Percentiles rank a stretch among this genome's conserved stretches.
Evolutionary conservation across 768 basidiomycete genomes (phyloP).

Genomic region (Boletus barrowsii): DNA sequence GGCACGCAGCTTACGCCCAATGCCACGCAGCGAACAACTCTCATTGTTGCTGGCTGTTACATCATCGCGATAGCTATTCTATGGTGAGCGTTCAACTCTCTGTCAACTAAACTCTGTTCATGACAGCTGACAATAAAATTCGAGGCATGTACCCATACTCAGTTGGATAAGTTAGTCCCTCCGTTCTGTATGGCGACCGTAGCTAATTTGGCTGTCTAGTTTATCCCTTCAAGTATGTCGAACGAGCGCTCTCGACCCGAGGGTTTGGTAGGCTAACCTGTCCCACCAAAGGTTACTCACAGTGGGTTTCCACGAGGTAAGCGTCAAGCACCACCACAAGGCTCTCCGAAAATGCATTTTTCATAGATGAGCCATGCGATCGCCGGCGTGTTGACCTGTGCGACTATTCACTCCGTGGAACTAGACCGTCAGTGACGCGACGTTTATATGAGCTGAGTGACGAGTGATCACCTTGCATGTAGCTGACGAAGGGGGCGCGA

Average conservation of each 20-base stretch:
- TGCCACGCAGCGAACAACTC: slow-evolving; percentile 66
- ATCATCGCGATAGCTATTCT: slow-evolving; percentile 73
- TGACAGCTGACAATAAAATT: slow-evolving; percentile 1
- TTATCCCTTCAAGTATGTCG: slow-evolving; percentile 87
- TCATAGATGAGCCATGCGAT: slow-evolving; percentile 83
- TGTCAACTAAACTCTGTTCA: background rate
- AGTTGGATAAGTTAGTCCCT: slow-evolving; percentile 64
- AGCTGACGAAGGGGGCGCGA: slow-evolving; percentile 89
- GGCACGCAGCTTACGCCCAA: slow-evolving; percentile 53
- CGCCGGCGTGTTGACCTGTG: slow-evolving; percentile 77
- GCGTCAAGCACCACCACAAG: slow-evolving; percentile 6
- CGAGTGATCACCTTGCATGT: slow-evolving; percentile 11
- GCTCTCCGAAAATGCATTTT: background rate
- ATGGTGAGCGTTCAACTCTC: slow-evolving; percentile 48
- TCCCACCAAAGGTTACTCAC: slow-evolving; percentile 59
- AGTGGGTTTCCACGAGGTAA: slow-evolving; percentile 85
- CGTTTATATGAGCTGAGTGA: background rate
- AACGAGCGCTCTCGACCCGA: background rate
- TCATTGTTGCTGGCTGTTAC: slow-evolving; percentile 79
- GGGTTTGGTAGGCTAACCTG: slow-evolving; percentile 14
- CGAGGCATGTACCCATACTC: slow-evolving; percentile 75
- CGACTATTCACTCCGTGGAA: slow-evolving; percentile 80
- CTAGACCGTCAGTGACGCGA: slow-evolving; percentile 67
- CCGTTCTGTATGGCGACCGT: background rate
- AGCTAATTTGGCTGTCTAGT: slow-evolving; percentile 42